A percentile compares a stretch with the other conserved stretches of the same genome.
Evolutionary conservation across 805 yeast species (phyloP).

Genomic region (Schizosaccharomyces cryophilus): DNA sequence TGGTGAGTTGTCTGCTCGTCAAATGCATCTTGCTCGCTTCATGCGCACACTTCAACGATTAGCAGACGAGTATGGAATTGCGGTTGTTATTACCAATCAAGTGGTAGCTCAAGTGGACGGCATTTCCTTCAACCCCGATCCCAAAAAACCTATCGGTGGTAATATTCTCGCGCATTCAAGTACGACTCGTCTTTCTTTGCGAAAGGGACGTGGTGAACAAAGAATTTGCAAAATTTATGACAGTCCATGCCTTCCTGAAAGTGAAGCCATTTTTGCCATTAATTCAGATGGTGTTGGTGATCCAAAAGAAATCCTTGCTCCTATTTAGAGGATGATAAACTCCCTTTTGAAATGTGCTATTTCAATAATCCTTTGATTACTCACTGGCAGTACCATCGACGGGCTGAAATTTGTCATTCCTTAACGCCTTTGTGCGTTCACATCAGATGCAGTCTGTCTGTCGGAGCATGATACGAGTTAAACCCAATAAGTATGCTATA

Average conservation of each 20-base stretch:
- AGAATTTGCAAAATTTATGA: conserved; percentile 87
- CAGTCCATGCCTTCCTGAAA: conserved; percentile 88
- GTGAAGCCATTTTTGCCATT: conserved; percentile 83
- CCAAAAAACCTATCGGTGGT: conserved; percentile 96
- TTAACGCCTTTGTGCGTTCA: too few species aligned
- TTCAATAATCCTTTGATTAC: background rate
- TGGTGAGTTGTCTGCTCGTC: conserved; percentile 87
- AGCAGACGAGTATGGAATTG: conserved; percentile 95
- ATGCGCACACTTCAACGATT: conserved; percentile 77
- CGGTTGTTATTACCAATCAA: conserved; percentile 85
- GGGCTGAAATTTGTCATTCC: too few species aligned
- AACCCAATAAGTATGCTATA: too few species aligned
- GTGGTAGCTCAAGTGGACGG: conserved; percentile 97
- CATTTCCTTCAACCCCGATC: conserved; percentile 70
- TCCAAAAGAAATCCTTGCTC: conserved; percentile 31
- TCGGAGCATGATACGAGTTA: too few species aligned
- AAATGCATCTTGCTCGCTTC: conserved; percentile 76
- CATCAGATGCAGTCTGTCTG: too few species aligned
- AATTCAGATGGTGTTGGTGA: conserved; percentile 95
- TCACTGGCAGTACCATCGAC: background rate
- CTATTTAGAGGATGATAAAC: background rate
- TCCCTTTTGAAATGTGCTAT: background rate
- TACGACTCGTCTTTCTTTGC: conserved; percentile 61
- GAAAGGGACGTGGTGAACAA: conserved; percentile 76
- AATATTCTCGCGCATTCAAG: conserved; percentile 92